These are phyloP conservation scores for Cutaneotrichosporon sp. DNA, from an alignment of 1,284 basidiomycete species.

Conservation along the genomic window DNA sequence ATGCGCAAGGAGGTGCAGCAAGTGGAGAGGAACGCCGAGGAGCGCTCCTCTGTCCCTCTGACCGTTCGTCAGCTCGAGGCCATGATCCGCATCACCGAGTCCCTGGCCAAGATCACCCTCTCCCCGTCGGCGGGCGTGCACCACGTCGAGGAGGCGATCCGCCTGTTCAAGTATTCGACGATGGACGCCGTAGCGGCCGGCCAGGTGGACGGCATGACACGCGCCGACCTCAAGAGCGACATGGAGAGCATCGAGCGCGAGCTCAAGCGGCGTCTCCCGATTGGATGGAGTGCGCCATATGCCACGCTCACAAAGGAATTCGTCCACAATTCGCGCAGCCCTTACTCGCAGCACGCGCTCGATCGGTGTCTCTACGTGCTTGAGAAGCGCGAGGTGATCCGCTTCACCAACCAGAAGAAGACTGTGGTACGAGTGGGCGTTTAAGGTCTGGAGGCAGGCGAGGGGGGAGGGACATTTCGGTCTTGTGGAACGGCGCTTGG, in stretches of 20 bases:
- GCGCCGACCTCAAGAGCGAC: constrained; percentile 90
- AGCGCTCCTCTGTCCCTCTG: constrained; percentile 95
- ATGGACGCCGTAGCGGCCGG: constrained; percentile 96
- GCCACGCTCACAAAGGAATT: constrained; percentile 93
- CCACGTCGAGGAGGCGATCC: constrained; percentile 97
- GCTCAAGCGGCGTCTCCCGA: constrained; percentile 77
- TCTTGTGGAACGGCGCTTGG: no score
- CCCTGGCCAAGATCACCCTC: constrained; percentile 89
- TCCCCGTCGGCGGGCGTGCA: constrained; percentile 80
- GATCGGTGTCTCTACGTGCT: constrained; percentile 87
- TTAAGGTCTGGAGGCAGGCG: constrained; percentile 1
- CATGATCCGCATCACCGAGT: constrained; percentile 97
- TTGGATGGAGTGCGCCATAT: constrained; percentile 96
- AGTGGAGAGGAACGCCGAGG: constrained; percentile 94
- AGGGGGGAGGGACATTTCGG: neutral
- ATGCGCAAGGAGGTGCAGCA: constrained; percentile 92
- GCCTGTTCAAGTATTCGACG: constrained; percentile 96
- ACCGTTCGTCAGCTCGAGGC: constrained; percentile 98
- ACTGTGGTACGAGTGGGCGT: constrained; percentile 43
- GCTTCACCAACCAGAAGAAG: constrained; percentile 71
- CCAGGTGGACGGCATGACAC: constrained; percentile 82
- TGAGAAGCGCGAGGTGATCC: constrained; percentile 90
- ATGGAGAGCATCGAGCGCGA: constrained; percentile 90
- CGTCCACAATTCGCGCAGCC: constrained; percentile 83
- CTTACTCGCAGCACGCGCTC: constrained; percentile 84